These are phyloP conservation scores for Blastobotrys chiropterorum DNA, from an alignment of 805 yeast species.

Conservation along the genomic window DNA sequence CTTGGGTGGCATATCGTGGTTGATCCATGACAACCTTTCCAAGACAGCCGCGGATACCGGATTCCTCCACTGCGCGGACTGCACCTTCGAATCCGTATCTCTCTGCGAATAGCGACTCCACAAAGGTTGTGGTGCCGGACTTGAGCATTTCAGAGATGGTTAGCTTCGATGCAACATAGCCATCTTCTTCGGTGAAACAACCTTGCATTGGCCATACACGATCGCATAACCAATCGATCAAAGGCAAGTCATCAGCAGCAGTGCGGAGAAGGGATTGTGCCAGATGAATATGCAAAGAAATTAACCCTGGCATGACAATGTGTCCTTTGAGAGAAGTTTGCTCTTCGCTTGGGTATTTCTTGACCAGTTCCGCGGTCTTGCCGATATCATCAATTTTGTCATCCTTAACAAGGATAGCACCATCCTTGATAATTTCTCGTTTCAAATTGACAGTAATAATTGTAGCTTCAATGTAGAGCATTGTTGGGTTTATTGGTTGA, in stretches of 20 bases:
- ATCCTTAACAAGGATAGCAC: slow-evolving; percentile 11
- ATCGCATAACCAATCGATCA: slow-evolving; percentile 16
- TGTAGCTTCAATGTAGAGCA: slow-evolving; percentile 39
- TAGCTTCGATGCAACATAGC: slow-evolving; percentile 14
- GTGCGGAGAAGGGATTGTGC: slow-evolving; percentile 15
- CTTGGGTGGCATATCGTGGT: slow-evolving; percentile 13
- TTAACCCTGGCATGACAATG: slow-evolving; percentile 15
- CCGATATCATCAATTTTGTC: slow-evolving; percentile 11
- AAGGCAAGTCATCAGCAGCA: slow-evolving; percentile 14
- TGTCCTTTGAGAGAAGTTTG: slow-evolving; percentile 9
- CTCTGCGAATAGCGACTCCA: slow-evolving; percentile 15
- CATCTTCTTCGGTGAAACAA: slow-evolving; percentile 15
- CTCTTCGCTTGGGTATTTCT: slow-evolving; percentile 8
- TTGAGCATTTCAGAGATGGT: slow-evolving; percentile 19
- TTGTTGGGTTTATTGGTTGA: background rate
- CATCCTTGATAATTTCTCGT: slow-evolving; percentile 10
- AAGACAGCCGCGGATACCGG: slow-evolving; percentile 11
- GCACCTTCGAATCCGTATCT: slow-evolving; percentile 14
- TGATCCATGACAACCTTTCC: slow-evolving; percentile 16
- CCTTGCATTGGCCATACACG: slow-evolving; percentile 18
- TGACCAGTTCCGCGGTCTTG: slow-evolving; percentile 6
- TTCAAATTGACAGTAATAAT: slow-evolving; percentile 11
- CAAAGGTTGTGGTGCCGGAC: slow-evolving; percentile 17
- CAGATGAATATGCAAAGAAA: slow-evolving; percentile 15
- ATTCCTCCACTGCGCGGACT: slow-evolving; percentile 9